Conservation (phyloP, 345 rosid genomes). For the Camelina hispida region DNA sequence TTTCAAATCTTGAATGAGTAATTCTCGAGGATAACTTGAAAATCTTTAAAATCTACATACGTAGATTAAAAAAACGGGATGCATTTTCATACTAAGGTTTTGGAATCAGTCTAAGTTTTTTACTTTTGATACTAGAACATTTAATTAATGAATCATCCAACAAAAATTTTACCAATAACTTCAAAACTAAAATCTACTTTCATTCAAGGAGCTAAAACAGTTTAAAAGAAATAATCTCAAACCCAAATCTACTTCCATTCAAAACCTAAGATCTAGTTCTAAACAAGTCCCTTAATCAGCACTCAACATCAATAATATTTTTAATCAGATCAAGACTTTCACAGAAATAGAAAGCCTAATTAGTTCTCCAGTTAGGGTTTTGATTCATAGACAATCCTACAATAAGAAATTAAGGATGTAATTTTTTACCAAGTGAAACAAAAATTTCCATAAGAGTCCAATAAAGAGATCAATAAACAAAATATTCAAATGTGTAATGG, state of each 20-base stretch:
- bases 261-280: slow-evolving; percentile 32
- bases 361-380: slow-evolving; percentile 40
- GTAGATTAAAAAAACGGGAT: neutral
- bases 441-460: neutral
- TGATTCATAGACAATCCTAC: slow-evolving; percentile 1
- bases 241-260: neutral
- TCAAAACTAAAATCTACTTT: neutral
- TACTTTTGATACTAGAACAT: neutral
- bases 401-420: slow-evolving; percentile 1
- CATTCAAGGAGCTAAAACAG: slow-evolving; percentile 7
- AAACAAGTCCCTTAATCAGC: neutral
- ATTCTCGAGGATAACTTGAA: slow-evolving; percentile 12
- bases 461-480: slow-evolving; percentile 14
- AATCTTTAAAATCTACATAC: slow-evolving; percentile 1
- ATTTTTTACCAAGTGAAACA: slow-evolving; percentile 3
- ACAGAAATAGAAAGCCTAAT: slow-evolving; percentile 6
- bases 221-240: neutral
- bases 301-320: neutral
- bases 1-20: slow-evolving; percentile 9
- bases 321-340: neutral
- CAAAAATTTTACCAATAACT: neutral
- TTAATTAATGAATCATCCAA: neutral
- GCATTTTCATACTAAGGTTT: slow-evolving; percentile 5
- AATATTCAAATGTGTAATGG: neutral
- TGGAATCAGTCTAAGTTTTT: neutral